Evolutionary conservation across 2,329 filamentous ascomycete genomes (phyloP).

Genomic region (Aspergillus brasiliensis): DNA sequence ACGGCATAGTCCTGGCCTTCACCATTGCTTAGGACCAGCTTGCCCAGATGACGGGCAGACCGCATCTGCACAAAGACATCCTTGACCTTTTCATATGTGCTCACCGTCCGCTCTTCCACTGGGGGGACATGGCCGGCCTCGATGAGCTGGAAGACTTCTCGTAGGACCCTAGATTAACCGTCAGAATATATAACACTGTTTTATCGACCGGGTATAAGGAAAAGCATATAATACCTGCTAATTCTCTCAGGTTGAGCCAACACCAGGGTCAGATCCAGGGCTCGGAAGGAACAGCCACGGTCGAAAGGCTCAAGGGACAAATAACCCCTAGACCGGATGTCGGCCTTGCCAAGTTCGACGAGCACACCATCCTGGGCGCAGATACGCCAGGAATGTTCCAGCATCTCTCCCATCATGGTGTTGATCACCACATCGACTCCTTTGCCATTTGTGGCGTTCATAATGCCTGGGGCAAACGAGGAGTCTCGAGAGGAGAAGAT

Average conservation of each 20-base stretch:
- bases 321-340: constrained; percentile 8
- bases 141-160: not conserved
- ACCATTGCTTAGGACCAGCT: constrained; percentile 14
- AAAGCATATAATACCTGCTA: not conserved
- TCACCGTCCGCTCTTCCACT: not conserved
- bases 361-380: constrained; percentile 23
- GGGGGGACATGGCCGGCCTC: constrained; percentile 8
- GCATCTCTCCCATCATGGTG: constrained; percentile 11
- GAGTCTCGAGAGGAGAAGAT: constrained; percentile 27
- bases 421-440: constrained; percentile 25
- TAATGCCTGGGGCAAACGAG: constrained; percentile 19
- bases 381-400: constrained; percentile 26
- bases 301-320: constrained; percentile 16
- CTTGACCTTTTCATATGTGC: constrained; percentile 4
- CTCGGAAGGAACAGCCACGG: constrained; percentile 17
- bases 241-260: not conserved
- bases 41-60: constrained; percentile 18
- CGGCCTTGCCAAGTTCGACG: constrained; percentile 24
- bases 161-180: not conserved
- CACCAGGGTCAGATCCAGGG: constrained; percentile 13
- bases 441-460: constrained; percentile 18
- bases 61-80: constrained; percentile 22
- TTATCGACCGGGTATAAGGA: not conserved
- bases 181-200: not conserved
- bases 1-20: not conserved